Evolutionary conservation across 768 basidiomycete species (phyloP), one percentile per base, ranked within the genome.

Genomic region (Tylopilus felleus): DNA sequence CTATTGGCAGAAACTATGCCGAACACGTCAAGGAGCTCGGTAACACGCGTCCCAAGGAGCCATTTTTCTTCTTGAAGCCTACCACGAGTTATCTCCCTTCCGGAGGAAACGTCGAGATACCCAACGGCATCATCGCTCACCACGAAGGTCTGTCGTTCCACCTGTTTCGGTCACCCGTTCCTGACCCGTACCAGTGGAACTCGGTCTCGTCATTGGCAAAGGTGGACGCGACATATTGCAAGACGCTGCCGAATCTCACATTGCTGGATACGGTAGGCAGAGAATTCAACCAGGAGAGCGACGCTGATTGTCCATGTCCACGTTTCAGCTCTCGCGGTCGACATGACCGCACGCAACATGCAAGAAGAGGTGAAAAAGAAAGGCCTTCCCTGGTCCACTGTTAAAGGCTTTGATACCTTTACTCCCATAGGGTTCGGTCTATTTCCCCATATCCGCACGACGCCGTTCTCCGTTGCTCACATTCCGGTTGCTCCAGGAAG

Each of bases 41-140:
- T 65, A 98, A 98, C 68, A 75, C 88, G 6, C 54, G 38, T 27
- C 95, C 96, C 0, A 90, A 85, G 68, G 95, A 98, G 66, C 97
- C 97, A 0, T 98, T 99, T 79, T 95, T 98, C 81, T 99, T 99
- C 77, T 74, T 98, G 25, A 99, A 99, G 73, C 97, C 96, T 8
- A 98, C 97, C 5, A 85, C 88, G 13, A 92, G 88, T 66, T 98
- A 95, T 65, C 65, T 98, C 22, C 64, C 75, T 21, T 82, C 83
- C 16, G 90, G 90, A 0, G 93, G 90, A 1, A 79, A 80, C 33
- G 74, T 98, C 19, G 90, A 98, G 74, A 88, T 98, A 33, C 97
- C 97, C 0, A 72, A 66, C 25, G 95, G 95, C 6, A 79, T 95
- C 33, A 62, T 85, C 4, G 87, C 88, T 21, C 96, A 98, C 62